These are phyloP conservation scores for Blakeslea trispora DNA, from an alignment of 371 early-diverging fungal species.

Conservation along the genomic window DNA sequence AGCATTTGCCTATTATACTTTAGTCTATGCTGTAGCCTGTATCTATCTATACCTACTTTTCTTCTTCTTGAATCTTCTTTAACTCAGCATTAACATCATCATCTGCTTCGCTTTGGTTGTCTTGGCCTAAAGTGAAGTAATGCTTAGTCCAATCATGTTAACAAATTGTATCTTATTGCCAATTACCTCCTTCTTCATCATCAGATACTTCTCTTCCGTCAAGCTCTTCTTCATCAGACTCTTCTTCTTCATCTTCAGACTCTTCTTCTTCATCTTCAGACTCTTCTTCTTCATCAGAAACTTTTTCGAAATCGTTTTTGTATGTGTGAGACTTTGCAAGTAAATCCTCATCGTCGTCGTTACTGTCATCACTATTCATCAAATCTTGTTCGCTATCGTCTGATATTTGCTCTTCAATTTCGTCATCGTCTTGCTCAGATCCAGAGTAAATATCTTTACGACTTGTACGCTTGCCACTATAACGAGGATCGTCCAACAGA, in stretches of 20 bases:
- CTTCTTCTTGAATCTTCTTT: slow-evolving; percentile 76
- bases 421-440: slow-evolving; percentile 43
- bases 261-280: slow-evolving; percentile 22
- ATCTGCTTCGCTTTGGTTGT: slow-evolving; percentile 11
- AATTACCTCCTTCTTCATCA: too few relatives aligned
- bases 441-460: slow-evolving; percentile 63
- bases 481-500: slow-evolving; percentile 75
- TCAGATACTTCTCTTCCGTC: slow-evolving; percentile 35
- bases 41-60: slow-evolving; percentile 53
- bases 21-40: neutral
- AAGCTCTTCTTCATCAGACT: slow-evolving; percentile 22
- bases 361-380: slow-evolving; percentile 15
- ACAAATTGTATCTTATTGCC: too few relatives aligned
- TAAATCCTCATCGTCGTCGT: slow-evolving; percentile 47
- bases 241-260: slow-evolving; percentile 35
- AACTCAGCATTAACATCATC: slow-evolving; percentile 67
- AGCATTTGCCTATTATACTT: slow-evolving; percentile 52
- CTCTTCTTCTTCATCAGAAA: slow-evolving; percentile 26
- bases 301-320: slow-evolving; percentile 21
- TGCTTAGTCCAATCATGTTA: too few relatives aligned
- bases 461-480: slow-evolving; percentile 69
- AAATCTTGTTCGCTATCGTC: slow-evolving; percentile 39
- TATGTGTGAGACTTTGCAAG: slow-evolving; percentile 13
- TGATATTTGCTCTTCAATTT: slow-evolving; percentile 19
- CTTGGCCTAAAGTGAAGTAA: too few relatives aligned